A percentile compares a stretch with the other conserved stretches of the same genome.
phyloP scores from a whole-genome alignment of 805 yeast species.

The Zygoascus tannicola region DNA sequence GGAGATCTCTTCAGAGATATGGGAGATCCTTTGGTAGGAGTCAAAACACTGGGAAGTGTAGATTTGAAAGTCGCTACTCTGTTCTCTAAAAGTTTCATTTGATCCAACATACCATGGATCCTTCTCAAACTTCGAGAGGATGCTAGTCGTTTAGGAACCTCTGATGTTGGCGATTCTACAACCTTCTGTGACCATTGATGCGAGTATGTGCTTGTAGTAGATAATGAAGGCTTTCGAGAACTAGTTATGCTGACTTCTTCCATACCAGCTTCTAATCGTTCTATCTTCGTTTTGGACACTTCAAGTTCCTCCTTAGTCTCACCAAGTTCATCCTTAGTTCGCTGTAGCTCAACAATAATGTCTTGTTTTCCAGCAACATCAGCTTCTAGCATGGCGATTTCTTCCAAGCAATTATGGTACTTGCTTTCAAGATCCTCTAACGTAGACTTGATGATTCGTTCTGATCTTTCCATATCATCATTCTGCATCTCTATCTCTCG shows the following conservation, averaged over 20 bases:
- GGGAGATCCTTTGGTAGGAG: slow-evolving; percentile 50
- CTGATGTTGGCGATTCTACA: background rate
- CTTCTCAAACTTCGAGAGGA: slow-evolving; percentile 22
- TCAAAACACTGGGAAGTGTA: slow-evolving; percentile 17
- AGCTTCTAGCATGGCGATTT: slow-evolving; percentile 32
- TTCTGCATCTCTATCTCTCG: slow-evolving; percentile 36
- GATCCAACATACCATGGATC: slow-evolving; percentile 25
- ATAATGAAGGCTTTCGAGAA: background rate
- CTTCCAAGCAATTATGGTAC: slow-evolving; percentile 32
- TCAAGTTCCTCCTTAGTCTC: slow-evolving; percentile 29
- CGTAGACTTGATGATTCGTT: slow-evolving; percentile 28
- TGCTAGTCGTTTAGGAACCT: slow-evolving; percentile 12
- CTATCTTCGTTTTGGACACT: slow-evolving; percentile 11
- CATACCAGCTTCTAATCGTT: background rate
- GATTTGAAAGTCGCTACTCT: slow-evolving; percentile 24
- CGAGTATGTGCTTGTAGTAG: background rate
- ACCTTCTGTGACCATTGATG: background rate
- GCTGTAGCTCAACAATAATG: slow-evolving; percentile 22
- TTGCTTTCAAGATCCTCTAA: slow-evolving; percentile 30
- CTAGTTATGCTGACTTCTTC: background rate
- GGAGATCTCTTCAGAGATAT: slow-evolving; percentile 45
- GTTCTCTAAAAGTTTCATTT: slow-evolving; percentile 20
- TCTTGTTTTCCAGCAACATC: slow-evolving; percentile 29
- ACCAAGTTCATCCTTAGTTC: slow-evolving; percentile 26
- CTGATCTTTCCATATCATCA: slow-evolving; percentile 37